Base-by-base conservation (phyloP, 129 eudicot genomes). In the Sambucus nigra region DNA sequence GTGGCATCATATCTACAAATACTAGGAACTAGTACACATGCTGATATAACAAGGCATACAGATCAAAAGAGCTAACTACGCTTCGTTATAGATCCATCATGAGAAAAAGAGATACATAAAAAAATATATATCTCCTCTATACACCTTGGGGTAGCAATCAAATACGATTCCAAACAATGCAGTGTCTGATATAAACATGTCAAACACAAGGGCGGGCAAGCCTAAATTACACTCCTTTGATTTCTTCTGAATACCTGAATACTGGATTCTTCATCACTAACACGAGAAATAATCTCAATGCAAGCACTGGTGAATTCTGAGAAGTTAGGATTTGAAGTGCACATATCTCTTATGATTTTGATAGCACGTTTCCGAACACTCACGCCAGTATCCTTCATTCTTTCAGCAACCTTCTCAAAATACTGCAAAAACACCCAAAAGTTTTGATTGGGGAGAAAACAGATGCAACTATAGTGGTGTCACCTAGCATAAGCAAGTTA, bases 361-460 rank as follows among this genome's bases (percentile, higher is more conserved):
- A 91, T 86, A 25, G 99, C 99, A 22, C 99, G 89, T 77, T 91
- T 91, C 61, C 94, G 81, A 51, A 91, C 95, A 73, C 99, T 91
- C 44, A 91, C 84, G 57, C 99, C 99, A 41, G 94, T 86, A 67
- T 91, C 99, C 69, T 86, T 91, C 51, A 80, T 79, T 66, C 99
- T 79, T 78, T 91, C 99, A 10, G 94, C 99, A 20, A 91, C 94
- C 84, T 91, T 91, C 73, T 88, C 95, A 60, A 79, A 91, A 68
- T 91, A 91, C 99, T 91, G 69, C 31, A 47, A 56, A 23, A 57
- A 63, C 70, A 47, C 31, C 47, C 27, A 50, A 16, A 51, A 38
- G 48, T 63, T n/a, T 47, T 59, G 63, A 27, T 16, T 52, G 56
- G 25, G 16, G 61, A 52, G 47, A 20, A 32, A 48, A 25, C 14